Conservation (phyloP, 495 filamentous ascomycete genomes). For the Sordaria brevicollis region DNA sequence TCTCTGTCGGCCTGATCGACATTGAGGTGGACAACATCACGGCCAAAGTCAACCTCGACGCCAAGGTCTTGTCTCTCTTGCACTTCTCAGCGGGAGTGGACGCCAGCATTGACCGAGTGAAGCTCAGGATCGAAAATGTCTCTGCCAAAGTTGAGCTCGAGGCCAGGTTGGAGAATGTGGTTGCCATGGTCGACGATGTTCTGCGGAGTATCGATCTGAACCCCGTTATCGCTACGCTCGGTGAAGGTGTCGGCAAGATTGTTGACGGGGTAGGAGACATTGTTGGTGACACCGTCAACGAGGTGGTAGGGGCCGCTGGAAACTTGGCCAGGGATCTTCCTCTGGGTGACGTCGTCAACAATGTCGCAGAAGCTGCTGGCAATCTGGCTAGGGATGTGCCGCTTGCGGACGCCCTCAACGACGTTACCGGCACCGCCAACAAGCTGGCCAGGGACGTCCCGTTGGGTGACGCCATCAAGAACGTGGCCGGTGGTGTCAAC, state of each 20-base stretch:
- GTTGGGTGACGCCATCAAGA: background rate
- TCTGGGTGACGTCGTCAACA: too few relatives aligned
- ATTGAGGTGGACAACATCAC: slow-evolving; percentile 47
- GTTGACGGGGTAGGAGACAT: slow-evolving; percentile 32
- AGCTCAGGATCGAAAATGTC: slow-evolving; percentile 43
- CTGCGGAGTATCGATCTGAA: slow-evolving; percentile 47
- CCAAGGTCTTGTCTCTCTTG: slow-evolving; percentile 44
- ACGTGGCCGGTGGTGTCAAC: too few relatives aligned
- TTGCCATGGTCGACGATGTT: slow-evolving; percentile 42
- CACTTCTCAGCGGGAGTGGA: slow-evolving; percentile 48
- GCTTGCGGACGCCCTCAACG: background rate
- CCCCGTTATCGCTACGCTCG: slow-evolving; percentile 44
- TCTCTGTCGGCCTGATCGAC: slow-evolving; percentile 41
- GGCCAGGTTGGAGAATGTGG: slow-evolving; percentile 44
- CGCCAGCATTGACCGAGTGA: slow-evolving; percentile 41
- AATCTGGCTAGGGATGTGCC: background rate
- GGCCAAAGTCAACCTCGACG: slow-evolving; percentile 49
- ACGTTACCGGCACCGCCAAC: background rate
- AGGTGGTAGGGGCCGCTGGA: background rate
- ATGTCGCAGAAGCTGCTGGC: background rate
- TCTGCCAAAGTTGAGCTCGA: slow-evolving; percentile 46
- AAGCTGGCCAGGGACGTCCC: background rate
- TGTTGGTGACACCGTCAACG: background rate
- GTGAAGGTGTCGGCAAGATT: slow-evolving; percentile 35
- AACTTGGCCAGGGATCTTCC: background rate